Base-by-base conservation (phyloP, 2,329 filamentous ascomycete genomes). In the Penicillium sp. region DNA sequence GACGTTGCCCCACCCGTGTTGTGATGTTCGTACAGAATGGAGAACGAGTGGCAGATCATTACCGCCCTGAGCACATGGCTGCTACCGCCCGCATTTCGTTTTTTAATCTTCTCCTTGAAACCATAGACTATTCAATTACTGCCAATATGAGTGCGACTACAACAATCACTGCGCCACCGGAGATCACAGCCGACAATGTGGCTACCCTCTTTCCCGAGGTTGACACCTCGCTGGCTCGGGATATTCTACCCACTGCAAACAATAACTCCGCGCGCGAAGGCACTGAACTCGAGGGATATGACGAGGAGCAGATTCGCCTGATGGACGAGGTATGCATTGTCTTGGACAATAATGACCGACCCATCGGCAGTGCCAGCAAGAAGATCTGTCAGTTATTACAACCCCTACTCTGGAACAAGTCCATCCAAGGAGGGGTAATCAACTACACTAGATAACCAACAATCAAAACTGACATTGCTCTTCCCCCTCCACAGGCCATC, bases 311-410 rank as follows among this genome's bases (percentile, higher is more conserved):
- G 80, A 96, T 97, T 70, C 88, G 93, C 50, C 80, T 99, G 69
- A 99, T 99, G 95, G 93, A 99, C 70, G 95, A 98, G 80, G 90
- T 97, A 49, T 99, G 95, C 83, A 98, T 99, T 73, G 95, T 99
- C 19, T 81, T 96, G 47, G 93, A 98, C 76, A 87, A 96, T 69
- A 85, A 98, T 69, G 95, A 98, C 75, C 81, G 86, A 68, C 93
- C 93, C 29, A 96, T 99, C 75, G 95, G 95, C 62, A 96, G 91
- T 65, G 93, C 91, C 51, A 96, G 90, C 86, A 98, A 99, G 85
- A 99, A 99, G 82, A 86, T 91, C 55, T 99, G 95, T 96, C 79
- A 66, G 89, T 83, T 27, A 53, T 51, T 29, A 19, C 49, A 33
- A 48, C 50, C 9, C 22, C 26, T 26, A 8, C 35, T n/a, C 26